These are phyloP conservation scores for Benincasa hispida DNA, from an alignment of 306 rosid genomes.

Conservation along the genomic window DNA sequence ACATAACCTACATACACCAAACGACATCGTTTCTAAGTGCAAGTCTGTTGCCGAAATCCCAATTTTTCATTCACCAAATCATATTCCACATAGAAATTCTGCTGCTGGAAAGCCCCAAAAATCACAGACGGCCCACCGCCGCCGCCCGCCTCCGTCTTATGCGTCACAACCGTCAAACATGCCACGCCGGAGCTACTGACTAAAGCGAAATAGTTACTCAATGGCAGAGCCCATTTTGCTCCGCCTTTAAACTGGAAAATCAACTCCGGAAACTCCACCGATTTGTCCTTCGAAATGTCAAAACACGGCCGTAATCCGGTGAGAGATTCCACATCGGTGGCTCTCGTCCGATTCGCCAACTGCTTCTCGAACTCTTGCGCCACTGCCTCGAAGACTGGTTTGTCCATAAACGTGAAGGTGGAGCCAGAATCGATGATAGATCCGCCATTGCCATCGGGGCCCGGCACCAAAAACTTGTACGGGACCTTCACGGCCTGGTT, in stretches of 20 bases:
- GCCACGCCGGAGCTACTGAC: conserved; percentile 20
- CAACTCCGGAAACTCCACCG: conserved; percentile 37
- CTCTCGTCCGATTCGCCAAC: conserved; percentile 44
- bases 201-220: conserved; percentile 44
- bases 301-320: conserved; percentile 68
- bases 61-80: conserved; percentile 55
- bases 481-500: conserved; percentile 41
- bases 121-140: conserved; percentile 59
- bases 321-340: conserved; percentile 25
- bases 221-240: conserved; percentile 52
- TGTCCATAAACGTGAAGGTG: conserved; percentile 71
- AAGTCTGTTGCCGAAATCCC: conserved; percentile 48
- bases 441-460: conserved; percentile 55
- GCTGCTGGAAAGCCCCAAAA: conserved; percentile 76
- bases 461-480: conserved; percentile 27
- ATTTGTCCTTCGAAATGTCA: conserved; percentile 18
- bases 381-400: conserved; percentile 35
- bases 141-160: background rate
- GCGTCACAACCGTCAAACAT: conserved; percentile 54
- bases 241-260: conserved; percentile 72
- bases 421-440: conserved; percentile 78
- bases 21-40: conserved; percentile 13
- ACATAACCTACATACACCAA: background rate
- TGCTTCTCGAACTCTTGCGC: conserved; percentile 42
- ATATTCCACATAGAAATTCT: conserved; percentile 54